These are phyloP conservation scores for Phyllosticta citrichinensis DNA, from an alignment of 2,329 filamentous ascomycete species.

Conservation along the genomic window DNA sequence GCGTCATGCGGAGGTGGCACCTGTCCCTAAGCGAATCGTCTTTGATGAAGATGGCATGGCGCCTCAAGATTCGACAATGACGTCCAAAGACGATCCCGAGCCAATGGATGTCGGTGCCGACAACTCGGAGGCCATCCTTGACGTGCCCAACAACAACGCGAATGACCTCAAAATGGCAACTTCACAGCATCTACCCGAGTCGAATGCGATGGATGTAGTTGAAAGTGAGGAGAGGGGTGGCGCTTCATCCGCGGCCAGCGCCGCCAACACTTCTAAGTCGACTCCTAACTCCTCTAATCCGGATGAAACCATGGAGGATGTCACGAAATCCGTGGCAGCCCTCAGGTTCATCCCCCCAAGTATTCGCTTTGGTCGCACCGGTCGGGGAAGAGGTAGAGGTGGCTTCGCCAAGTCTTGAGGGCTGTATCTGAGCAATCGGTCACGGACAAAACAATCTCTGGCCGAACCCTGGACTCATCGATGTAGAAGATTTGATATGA, in stretches of 20 bases:
- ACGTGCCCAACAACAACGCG: not conserved
- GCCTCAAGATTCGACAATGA: not conserved
- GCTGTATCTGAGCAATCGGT: not conserved
- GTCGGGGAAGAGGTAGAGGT: not conserved
- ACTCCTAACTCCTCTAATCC: conserved; percentile 7
- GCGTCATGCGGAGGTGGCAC: not conserved
- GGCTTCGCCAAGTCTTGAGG: conserved; percentile 1
- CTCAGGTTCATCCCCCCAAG: conserved; percentile 61
- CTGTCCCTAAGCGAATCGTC: not conserved
- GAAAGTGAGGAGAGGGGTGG: not conserved
- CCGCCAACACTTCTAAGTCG: not conserved
- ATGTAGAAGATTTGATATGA: too few relatives aligned
- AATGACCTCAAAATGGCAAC: not conserved
- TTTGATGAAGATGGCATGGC: not conserved
- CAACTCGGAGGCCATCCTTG: not conserved
- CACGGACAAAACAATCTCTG: too few relatives aligned
- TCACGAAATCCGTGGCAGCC: conserved; percentile 59
- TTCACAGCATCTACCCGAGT: not conserved
- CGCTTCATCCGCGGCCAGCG: not conserved
- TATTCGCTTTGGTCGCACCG: conserved; percentile 52
- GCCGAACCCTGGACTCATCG: too few relatives aligned
- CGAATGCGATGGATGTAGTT: not conserved
- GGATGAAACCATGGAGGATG: conserved; percentile 50
- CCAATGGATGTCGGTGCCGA: not conserved
- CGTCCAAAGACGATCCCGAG: not conserved